A percentile compares a stretch with the other conserved stretches of the same genome.
These are phyloP conservation scores for Neoascochyta sp. DNA, from an alignment of 2,329 filamentous ascomycete species.

Conservation along the genomic window DNA sequence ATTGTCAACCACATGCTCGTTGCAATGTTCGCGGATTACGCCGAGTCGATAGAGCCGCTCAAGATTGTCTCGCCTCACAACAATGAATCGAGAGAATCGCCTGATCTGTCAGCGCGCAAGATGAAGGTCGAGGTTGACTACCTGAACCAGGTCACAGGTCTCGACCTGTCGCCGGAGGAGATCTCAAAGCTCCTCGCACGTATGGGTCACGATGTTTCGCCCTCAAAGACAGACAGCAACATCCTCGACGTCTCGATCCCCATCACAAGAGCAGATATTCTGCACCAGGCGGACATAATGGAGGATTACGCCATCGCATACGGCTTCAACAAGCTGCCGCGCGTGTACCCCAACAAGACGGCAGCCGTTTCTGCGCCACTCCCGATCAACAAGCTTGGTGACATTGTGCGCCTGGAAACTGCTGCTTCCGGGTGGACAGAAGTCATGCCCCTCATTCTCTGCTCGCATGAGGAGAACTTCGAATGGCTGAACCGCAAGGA, in stretches of 20 bases:
- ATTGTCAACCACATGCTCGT: constrained; percentile 95
- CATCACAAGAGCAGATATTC: constrained; percentile 85
- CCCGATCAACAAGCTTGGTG: constrained; percentile 87
- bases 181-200: constrained; percentile 78
- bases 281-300: constrained; percentile 98
- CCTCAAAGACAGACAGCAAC: constrained; percentile 63
- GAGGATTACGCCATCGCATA: constrained; percentile 96
- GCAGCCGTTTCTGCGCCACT: constrained; percentile 83
- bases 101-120: constrained; percentile 71
- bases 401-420: constrained; percentile 83
- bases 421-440: constrained; percentile 96
- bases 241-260: constrained; percentile 80
- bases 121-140: constrained; percentile 86
- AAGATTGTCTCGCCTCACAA: constrained; percentile 93
- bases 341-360: constrained; percentile 79
- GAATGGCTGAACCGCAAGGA: constrained; percentile 88
- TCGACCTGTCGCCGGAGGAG: constrained; percentile 67
- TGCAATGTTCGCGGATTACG: constrained; percentile 95
- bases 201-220: constrained; percentile 82
- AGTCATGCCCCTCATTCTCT: constrained; percentile 92
- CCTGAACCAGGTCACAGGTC: constrained; percentile 87
- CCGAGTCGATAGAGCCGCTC: constrained; percentile 89
- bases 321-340: constrained; percentile 93
- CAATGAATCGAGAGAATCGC: constrained; percentile 72
- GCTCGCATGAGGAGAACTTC: constrained; percentile 98